A percentile compares a stretch with the other conserved stretches of the same genome.
These are phyloP conservation scores for Xylaria arbuscula DNA, from an alignment of 2,329 filamentous ascomycete genomes.

Conservation along the genomic window DNA sequence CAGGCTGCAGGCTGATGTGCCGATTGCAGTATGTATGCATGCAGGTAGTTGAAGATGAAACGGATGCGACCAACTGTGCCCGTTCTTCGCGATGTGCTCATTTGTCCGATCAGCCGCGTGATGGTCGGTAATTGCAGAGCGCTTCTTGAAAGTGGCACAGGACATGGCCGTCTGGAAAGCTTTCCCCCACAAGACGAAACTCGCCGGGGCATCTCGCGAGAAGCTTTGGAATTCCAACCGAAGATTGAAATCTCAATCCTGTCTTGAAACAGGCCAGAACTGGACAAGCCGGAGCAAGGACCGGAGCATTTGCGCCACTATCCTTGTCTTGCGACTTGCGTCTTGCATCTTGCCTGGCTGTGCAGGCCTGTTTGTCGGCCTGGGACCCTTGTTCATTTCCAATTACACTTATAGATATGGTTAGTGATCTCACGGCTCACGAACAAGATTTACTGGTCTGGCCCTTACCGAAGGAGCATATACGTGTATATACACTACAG, in stretches of 20 bases:
- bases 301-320: conserved; percentile 28
- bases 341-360: background rate
- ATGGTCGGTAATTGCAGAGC: conserved; percentile 23
- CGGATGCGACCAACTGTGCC: conserved; percentile 12
- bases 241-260: conserved; percentile 1
- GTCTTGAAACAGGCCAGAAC: conserved; percentile 28
- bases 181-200: background rate
- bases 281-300: conserved; percentile 15
- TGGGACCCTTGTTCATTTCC: conserved; percentile 18
- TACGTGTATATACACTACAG: background rate
- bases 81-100: conserved; percentile 11
- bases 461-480: background rate
- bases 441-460: background rate
- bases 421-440: background rate
- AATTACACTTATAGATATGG: background rate
- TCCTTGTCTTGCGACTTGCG: conserved; percentile 6
- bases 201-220: background rate
- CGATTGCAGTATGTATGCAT: background rate
- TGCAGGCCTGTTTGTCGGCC: conserved; percentile 8
- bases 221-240: conserved; percentile 9
- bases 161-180: background rate
- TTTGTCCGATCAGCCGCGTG: conserved; percentile 11
- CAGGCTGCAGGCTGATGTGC: conserved; percentile 6
- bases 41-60: conserved; percentile 27
- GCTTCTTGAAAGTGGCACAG: background rate